Conservation (phyloP, 148 eudicot genomes). For the Arctostaphylos glauca region DNA sequence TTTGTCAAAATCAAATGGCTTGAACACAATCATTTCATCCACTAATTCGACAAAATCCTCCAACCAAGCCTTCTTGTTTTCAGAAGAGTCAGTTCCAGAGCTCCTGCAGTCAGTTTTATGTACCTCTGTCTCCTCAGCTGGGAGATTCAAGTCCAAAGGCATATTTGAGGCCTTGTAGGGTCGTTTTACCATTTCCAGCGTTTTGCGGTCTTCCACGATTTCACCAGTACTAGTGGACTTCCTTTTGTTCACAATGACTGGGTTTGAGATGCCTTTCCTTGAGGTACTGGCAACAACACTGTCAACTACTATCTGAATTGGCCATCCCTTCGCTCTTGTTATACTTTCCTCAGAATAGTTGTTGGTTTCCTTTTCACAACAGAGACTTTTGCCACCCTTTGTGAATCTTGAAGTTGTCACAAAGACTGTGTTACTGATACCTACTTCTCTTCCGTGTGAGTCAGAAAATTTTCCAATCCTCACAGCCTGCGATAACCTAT, state of each 20-base stretch:
- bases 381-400: conserved; percentile 16
- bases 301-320: conserved; percentile 46
- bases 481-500: conserved; percentile 56
- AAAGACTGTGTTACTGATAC: conserved; percentile 42
- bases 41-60: conserved; percentile 42
- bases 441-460: conserved; percentile 68
- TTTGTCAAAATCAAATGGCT: conserved; percentile 59
- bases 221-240: conserved; percentile 35
- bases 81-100: conserved; percentile 16
- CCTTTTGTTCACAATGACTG: conserved; percentile 48
- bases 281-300: conserved; percentile 22
- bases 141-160: conserved; percentile 68
- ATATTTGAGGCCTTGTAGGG: conserved; percentile 35
- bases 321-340: conserved; percentile 37
- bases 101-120: conserved; percentile 13
- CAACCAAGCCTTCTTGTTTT: conserved; percentile 41
- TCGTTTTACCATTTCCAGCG: conserved; percentile 37
- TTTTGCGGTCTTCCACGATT: too few relatives aligned
- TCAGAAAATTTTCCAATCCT: conserved; percentile 60
- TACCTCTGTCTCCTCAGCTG: conserved; percentile 50
- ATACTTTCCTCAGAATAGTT: conserved; percentile 51
- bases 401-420: conserved; percentile 35
- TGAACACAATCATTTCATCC: conserved; percentile 49
- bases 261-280: conserved; percentile 17
- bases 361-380: conserved; percentile 19